Evolutionary conservation across 768 basidiomycete species (phyloP).

Genomic region (Tylopilus rubrobrunneus): DNA sequence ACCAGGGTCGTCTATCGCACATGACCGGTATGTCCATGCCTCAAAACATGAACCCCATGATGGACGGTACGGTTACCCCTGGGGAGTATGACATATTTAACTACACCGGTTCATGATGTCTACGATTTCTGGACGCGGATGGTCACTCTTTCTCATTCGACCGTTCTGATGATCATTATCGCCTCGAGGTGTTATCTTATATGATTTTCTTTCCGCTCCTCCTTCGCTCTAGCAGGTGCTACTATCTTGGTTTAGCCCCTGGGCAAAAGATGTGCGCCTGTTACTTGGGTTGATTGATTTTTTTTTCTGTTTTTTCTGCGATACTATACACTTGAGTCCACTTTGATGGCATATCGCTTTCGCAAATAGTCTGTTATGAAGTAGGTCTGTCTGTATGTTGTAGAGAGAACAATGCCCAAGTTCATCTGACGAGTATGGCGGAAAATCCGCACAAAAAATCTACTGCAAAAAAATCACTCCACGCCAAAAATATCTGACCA

Average conservation of each 20-base stretch:
- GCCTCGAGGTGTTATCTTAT: slow-evolving; percentile 25
- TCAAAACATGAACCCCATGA: slow-evolving; percentile 39
- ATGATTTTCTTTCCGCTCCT: slow-evolving; percentile 1
- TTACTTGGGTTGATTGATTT: not conserved
- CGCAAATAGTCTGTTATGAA: slow-evolving; percentile 23
- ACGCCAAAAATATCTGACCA: no score
- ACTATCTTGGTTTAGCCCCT: not conserved
- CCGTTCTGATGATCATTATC: slow-evolving; percentile 24
- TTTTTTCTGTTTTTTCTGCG: not conserved
- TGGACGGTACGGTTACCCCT: slow-evolving; percentile 37
- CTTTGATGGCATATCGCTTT: slow-evolving; percentile 14
- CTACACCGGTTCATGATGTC: slow-evolving; percentile 44
- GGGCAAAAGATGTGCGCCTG: not conserved
- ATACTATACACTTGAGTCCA: slow-evolving; percentile 19
- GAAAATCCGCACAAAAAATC: not conserved
- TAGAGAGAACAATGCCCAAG: slow-evolving; percentile 19
- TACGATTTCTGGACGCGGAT: slow-evolving; percentile 18
- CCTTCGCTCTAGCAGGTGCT: slow-evolving; percentile 6
- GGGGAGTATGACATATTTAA: slow-evolving; percentile 59
- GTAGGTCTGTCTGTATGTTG: slow-evolving; percentile 32
- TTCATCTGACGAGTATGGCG: not conserved
- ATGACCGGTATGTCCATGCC: slow-evolving; percentile 51
- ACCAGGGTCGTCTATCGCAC: slow-evolving; percentile 40
- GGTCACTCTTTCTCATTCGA: slow-evolving; percentile 14
- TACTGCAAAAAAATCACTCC: no score